Evolutionary conservation across 768 basidiomycete species (phyloP).

Genomic region (Mycena vitilis): DNA sequence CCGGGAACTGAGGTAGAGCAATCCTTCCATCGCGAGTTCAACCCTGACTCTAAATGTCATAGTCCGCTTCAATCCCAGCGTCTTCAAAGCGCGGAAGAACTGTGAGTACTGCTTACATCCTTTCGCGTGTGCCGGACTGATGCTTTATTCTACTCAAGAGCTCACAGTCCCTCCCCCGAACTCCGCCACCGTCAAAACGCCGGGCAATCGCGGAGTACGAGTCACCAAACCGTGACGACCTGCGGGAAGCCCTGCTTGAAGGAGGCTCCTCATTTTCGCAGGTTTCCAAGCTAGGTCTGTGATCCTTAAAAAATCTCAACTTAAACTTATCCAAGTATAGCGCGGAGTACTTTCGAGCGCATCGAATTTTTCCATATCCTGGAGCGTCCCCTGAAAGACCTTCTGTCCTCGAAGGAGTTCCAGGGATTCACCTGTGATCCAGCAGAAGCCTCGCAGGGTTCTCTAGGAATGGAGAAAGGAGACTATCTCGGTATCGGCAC

Average conservation of each 20-base stretch:
- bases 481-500: neutral
- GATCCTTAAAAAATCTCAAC: no score
- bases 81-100: no score
- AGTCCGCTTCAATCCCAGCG: no score
- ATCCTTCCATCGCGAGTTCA: no score
- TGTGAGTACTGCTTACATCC: neutral
- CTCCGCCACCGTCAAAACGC: neutral
- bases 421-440: neutral
- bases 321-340: neutral
- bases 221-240: neutral
- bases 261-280: neutral
- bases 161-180: neutral
- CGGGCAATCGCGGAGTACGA: neutral
- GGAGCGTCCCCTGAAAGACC: neutral
- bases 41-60: no score
- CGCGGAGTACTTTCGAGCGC: neutral
- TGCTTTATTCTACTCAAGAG: no score
- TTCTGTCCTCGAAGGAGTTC: neutral
- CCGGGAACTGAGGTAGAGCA: no score
- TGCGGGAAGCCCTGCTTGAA: neutral
- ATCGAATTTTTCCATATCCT: constrained; percentile 1
- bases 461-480: neutral
- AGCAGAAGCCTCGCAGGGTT: neutral
- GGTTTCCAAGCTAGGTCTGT: neutral
- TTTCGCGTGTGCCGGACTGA: neutral